phyloP scores from a whole-genome alignment of 2,329 filamentous ascomycete genomes.

The Fusarium sp. region DNA sequence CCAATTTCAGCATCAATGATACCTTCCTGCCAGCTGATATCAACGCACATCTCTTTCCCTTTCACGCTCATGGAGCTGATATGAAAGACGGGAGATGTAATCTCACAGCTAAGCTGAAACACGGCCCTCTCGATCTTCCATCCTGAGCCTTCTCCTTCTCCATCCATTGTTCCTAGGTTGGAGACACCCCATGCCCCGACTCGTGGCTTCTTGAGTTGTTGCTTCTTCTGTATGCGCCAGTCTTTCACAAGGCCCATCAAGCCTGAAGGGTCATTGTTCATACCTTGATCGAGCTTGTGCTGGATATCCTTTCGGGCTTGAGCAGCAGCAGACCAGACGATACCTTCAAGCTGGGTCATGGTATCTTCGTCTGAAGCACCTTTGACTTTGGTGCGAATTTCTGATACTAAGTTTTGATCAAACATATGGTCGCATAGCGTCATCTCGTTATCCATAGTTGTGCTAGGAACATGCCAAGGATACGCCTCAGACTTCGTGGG shows the following conservation, averaged over 20 bases:
- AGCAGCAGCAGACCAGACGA: slow-evolving; percentile 26
- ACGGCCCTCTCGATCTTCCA: slow-evolving; percentile 42
- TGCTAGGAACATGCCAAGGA: slow-evolving; percentile 33
- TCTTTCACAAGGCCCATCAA: slow-evolving; percentile 44
- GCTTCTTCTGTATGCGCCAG: slow-evolving; percentile 35
- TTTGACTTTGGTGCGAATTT: slow-evolving; percentile 34
- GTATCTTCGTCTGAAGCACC: slow-evolving; percentile 16
- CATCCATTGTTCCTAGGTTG: slow-evolving; percentile 46
- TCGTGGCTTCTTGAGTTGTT: slow-evolving; percentile 40
- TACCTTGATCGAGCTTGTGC: slow-evolving; percentile 27
- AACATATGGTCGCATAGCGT: slow-evolving; percentile 28
- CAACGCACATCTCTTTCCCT: slow-evolving; percentile 38
- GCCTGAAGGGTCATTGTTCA: slow-evolving; percentile 40
- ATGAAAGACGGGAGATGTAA: slow-evolving; percentile 36
- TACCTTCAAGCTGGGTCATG: slow-evolving; percentile 26
- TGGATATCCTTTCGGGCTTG: slow-evolving; percentile 29
- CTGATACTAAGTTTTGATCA: slow-evolving; percentile 13
- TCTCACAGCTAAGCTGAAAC: slow-evolving; percentile 40
- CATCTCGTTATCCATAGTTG: slow-evolving; percentile 36
- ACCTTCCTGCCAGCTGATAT: slow-evolving; percentile 42
- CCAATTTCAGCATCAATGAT: slow-evolving; percentile 34
- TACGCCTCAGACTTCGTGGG: slow-evolving; percentile 15
- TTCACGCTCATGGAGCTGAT: slow-evolving; percentile 40
- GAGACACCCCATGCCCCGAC: slow-evolving; percentile 39
- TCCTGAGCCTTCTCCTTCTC: not conserved